Conservation (phyloP, 176 grass and related monocot genomes). For the Saccharum officinarum region DNA sequence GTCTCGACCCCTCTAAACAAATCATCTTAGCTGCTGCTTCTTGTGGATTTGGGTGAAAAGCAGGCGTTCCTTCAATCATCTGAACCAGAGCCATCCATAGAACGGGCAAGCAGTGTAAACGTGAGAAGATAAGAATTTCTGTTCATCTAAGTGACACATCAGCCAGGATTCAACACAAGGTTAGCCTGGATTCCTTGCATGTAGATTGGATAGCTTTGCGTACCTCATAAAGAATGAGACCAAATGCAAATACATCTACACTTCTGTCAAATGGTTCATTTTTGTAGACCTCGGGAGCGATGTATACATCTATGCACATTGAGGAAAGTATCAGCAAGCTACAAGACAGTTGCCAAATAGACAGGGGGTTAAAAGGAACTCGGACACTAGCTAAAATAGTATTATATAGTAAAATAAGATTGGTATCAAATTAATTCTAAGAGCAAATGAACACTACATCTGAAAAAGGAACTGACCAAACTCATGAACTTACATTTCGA, state of each 20-base stretch:
- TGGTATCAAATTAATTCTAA: background rate
- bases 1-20: constrained; percentile 74
- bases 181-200: background rate
- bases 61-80: constrained; percentile 88
- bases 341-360: background rate
- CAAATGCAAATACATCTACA: constrained; percentile 84
- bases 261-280: constrained; percentile 83
- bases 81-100: constrained; percentile 48
- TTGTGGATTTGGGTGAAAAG: constrained; percentile 63
- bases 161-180: background rate
- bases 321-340: constrained; percentile 10
- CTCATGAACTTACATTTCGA: background rate
- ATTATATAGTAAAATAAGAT: background rate
- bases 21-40: constrained; percentile 71
- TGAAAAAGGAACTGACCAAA: background rate
- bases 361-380: background rate
- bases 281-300: constrained; percentile 84
- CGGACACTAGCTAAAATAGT: background rate
- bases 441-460: background rate
- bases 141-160: background rate
- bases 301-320: constrained; percentile 60
- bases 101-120: constrained; percentile 6
- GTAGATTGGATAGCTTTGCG: constrained; percentile 7
- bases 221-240: constrained; percentile 97
- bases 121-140: background rate